Conservation (phyloP, 2,329 filamentous ascomycete species). For the Alternaria infectoria region DNA sequence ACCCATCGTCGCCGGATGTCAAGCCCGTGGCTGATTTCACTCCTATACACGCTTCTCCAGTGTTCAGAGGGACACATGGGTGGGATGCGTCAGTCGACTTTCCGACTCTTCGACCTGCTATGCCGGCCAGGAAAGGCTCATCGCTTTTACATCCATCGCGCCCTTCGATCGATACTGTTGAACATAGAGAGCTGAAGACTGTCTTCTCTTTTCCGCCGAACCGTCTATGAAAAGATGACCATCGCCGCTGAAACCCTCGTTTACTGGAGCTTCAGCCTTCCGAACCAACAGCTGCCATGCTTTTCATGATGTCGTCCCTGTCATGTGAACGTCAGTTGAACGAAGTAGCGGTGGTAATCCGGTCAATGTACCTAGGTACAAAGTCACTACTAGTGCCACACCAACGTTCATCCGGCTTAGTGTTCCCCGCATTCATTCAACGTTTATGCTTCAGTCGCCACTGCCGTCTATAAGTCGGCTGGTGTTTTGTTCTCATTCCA, state of each 20-base stretch:
- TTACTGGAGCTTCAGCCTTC: neutral
- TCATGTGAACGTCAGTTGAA: neutral
- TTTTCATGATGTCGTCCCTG: neutral
- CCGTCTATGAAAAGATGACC: neutral
- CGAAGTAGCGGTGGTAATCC: neutral
- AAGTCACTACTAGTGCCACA: neutral
- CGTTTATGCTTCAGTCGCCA: neutral
- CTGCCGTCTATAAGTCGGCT: neutral
- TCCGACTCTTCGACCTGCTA: neutral
- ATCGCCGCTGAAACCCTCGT: neutral
- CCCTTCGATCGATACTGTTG: neutral
- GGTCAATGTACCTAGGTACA: neutral
- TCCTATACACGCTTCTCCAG: neutral
- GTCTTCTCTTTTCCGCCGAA: slow-evolving; percentile 5
- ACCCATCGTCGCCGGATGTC: slow-evolving; percentile 9
- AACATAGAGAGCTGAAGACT: neutral
- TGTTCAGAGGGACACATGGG: neutral
- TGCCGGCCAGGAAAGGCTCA: slow-evolving; percentile 5
- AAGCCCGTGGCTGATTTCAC: neutral
- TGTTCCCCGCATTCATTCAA: neutral
- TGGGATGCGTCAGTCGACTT: neutral
- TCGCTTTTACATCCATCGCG: slow-evolving; percentile 33
- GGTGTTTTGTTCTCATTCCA: neutral
- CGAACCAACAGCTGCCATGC: neutral
- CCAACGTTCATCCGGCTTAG: neutral